These are phyloP conservation scores for Botrytis fabae DNA, from an alignment of 2,329 filamentous ascomycete genomes.

Conservation along the genomic window DNA sequence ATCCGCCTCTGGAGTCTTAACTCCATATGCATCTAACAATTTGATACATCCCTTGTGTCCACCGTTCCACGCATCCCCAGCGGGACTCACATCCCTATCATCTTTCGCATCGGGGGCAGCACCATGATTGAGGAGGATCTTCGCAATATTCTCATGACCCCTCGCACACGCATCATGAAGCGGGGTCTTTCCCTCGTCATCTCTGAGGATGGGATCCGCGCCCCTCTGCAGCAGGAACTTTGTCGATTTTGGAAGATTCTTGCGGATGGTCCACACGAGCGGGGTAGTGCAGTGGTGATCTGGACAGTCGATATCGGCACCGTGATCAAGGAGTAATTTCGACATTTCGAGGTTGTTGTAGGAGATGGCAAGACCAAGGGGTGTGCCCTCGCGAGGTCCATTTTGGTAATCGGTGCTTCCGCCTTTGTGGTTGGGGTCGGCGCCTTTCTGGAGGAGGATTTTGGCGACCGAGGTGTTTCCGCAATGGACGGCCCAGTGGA, in stretches of 20 bases:
- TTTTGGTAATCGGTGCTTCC: conserved; percentile 15
- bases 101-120: conserved; percentile 15
- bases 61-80: conserved; percentile 5
- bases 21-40: conserved; percentile 15
- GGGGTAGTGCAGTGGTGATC: conserved; percentile 21
- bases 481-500: conserved; percentile 22
- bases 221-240: conserved; percentile 30
- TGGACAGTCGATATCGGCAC: conserved; percentile 19
- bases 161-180: conserved; percentile 20
- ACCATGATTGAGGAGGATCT: conserved; percentile 17
- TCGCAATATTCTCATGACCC: conserved; percentile 15
- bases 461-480: conserved; percentile 17
- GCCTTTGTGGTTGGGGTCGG: conserved; percentile 20
- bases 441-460: conserved; percentile 19
- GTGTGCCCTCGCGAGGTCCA: conserved; percentile 19
- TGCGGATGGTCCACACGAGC: conserved; percentile 20
- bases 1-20: neutral
- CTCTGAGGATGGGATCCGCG: conserved; percentile 18
- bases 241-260: conserved; percentile 11
- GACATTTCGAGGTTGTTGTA: conserved; percentile 23
- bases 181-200: conserved; percentile 19
- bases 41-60: conserved; percentile 4
- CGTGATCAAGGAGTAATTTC: conserved; percentile 16
- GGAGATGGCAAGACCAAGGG: conserved; percentile 17
- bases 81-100: conserved; percentile 10